phyloP scores from a whole-genome alignment of 331 rosid genomes.

The Pyrus hybrid region DNA sequence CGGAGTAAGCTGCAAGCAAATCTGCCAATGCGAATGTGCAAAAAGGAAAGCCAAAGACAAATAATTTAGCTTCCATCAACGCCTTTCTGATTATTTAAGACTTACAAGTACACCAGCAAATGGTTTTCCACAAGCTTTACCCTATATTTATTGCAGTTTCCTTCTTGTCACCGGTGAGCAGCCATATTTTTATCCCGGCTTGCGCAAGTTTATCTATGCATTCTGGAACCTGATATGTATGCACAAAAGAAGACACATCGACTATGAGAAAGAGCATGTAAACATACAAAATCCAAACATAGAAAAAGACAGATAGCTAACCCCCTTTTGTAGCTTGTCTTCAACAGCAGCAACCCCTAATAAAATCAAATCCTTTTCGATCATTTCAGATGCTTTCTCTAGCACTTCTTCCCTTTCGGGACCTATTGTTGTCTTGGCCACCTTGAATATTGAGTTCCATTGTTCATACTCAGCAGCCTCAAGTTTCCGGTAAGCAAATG shows the following conservation, averaged over 20 bases:
- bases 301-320: conserved; percentile 2
- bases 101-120: neutral
- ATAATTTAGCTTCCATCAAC: neutral
- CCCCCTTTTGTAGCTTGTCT: conserved; percentile 37
- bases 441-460: conserved; percentile 16
- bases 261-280: neutral
- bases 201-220: conserved; percentile 36
- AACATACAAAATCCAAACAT: neutral
- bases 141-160: conserved; percentile 39
- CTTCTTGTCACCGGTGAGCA: conserved; percentile 33
- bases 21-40: conserved; percentile 3
- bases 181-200: conserved; percentile 35
- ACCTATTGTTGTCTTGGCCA: conserved; percentile 27
- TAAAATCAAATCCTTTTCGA: conserved; percentile 22
- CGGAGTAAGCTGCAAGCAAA: conserved; percentile 31
- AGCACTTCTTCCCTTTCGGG: conserved; percentile 17
- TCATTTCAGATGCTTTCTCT: conserved; percentile 25
- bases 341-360: conserved; percentile 26
- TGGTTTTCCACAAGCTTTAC: conserved; percentile 1
- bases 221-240: conserved; percentile 27
- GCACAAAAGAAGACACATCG: neutral
- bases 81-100: neutral
- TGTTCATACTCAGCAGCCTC: conserved; percentile 17
- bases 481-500: conserved; percentile 20
- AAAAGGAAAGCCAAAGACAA: neutral